Conservation (phyloP, 164 flowering plant species). For the Chimonanthus salicifolius region DNA sequence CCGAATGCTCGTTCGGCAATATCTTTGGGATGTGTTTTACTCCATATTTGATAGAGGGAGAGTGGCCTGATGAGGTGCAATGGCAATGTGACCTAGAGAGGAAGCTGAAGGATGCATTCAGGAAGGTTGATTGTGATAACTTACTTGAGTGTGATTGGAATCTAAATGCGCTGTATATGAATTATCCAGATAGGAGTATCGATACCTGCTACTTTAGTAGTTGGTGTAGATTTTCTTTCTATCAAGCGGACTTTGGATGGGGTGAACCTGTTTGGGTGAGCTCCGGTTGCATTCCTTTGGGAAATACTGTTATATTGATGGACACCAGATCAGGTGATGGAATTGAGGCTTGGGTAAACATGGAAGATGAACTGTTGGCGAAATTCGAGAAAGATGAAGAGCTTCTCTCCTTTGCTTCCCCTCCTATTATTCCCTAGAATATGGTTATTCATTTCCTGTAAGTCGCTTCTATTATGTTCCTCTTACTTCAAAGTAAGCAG, state of each 20-base stretch:
- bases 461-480: no score
- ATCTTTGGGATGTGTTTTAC: neutral
- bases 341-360: conserved; percentile 3
- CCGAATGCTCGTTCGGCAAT: conserved; percentile 18
- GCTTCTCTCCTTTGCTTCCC: neutral
- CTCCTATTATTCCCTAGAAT: no score
- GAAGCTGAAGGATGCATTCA: conserved; percentile 3
- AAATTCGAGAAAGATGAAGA: neutral
- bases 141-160: no score
- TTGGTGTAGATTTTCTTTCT: neutral
- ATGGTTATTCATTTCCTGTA: no score
- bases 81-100: neutral
- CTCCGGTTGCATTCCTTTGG: neutral
- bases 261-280: neutral
- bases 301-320: neutral
- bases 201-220: neutral
- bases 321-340: neutral
- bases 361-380: neutral
- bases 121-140: conserved; percentile 1
- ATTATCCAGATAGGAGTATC: no score
- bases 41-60: neutral
- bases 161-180: no score
- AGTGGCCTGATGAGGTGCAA: no score
- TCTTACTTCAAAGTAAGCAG: no score
- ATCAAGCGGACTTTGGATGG: neutral